Base-by-base conservation (phyloP, 352 stramenopile species). In the Globisporangium canariense region DNA sequence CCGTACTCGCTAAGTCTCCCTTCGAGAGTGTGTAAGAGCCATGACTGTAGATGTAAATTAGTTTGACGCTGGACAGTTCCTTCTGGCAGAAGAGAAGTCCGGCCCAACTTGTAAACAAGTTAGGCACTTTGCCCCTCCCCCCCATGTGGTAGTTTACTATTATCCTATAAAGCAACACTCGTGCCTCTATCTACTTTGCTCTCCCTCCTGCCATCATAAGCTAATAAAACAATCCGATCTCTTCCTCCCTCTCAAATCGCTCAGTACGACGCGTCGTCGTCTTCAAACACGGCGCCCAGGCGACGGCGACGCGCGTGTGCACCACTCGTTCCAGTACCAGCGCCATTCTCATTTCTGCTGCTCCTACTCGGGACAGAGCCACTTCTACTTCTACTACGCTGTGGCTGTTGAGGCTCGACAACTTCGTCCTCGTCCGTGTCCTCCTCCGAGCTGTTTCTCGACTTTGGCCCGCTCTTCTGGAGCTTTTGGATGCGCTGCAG, bases 401-500 rank as follows among this genome's bases (percentile, higher is more conserved):
- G 46, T 14, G 40, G 28, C 51, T 57, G 28, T 7, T 57, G 25
- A 16, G 20, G 7, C 8, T 45, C 20, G 11, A 0, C 13, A 1
- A 22, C 47, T 20, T 10, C 58, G 47, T 63, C 57, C 25, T 43
- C 58, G 13, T 64, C 58, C 2, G 36, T 58, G 20, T 64, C 58
- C 30, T 64, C 58, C 47, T 64, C 58, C 32, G 50, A 58, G 58
- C 47, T 51, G 28, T 28, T 62, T 30, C 38, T 30, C 41, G 50
- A 57, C 25, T 32, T 8, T 57, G 28, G 25, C 14, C 11, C 41
- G n/a, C 3, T 36, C 32, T 62, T 32, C 57, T 76, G 79, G 7
- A 78, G 65, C 45, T 78, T 66, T 45, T 84, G 77, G 58, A 91
- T 80, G 22, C 70, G 68, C 55, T 80, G 68, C 0, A 93, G 74